Base-by-base conservation (phyloP, 2,329 filamentous ascomycete genomes). In the Bipolaris sorokiniana region DNA sequence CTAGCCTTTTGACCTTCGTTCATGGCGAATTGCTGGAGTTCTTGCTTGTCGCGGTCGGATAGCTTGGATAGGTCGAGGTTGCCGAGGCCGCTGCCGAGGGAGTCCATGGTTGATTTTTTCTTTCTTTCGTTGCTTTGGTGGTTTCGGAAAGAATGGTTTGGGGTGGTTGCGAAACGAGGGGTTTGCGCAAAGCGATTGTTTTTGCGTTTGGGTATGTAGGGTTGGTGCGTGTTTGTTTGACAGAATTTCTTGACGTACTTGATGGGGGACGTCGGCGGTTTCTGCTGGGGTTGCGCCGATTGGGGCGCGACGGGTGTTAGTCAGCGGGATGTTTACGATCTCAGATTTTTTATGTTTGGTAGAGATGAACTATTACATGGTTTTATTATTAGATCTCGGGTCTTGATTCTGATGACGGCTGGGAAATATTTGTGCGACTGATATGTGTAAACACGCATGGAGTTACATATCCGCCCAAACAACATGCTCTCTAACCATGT, bases 1-100 rank as follows among this genome's bases (percentile, higher is more conserved):
- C 86, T 82, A n/a, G 90, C 86, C 77, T 95, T 95, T 79, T 97
- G 91, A 64, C 86, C 84, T 82, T 97, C 92, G 74, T 90, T 92
- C 68, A 86, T 81, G 57, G 97, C 83, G 78, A 97, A 94, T 73
- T 92, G 88, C 72, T 92, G 90, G 41, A 99, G 85, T 79, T 98
- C 92, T 64, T 87, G 83, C 84, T 92, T 95, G 79, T 97, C 92
- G 72, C 86, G 85, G 59, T 91, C 88, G 70, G 86, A 90, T 74
- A 97, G 88, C 78, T 87, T 88, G 70, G 86, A 85, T 65, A 94
- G 80, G 72, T 93, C 90, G 71, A 87, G 70, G 59, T 78, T 83
- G 79, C 61, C 63, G 60, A 72, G 59, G 56, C 82, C 79, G 72
- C 85, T 74, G 55, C 69, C 66, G 59, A 67, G 61, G n/a, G 66